Evolutionary conservation across 768 basidiomycete genomes (phyloP).

Genomic region (Agrocybe pediades): DNA sequence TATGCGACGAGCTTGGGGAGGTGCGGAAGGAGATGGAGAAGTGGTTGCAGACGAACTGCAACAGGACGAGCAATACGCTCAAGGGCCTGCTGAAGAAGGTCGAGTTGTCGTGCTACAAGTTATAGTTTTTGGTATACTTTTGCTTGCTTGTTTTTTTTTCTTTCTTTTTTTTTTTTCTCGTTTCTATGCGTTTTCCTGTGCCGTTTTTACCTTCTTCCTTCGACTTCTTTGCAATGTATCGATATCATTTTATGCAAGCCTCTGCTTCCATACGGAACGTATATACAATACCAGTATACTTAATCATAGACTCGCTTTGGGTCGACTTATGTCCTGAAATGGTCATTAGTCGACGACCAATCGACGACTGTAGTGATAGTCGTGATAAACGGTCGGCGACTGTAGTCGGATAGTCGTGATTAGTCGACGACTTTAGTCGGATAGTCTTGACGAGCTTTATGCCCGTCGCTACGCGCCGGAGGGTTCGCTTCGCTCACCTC

Average conservation of each 20-base stretch:
- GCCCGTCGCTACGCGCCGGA: too few relatives aligned
- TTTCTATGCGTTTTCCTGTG: too few relatives aligned
- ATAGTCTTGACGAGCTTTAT: too few relatives aligned
- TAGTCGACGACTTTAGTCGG: too few relatives aligned
- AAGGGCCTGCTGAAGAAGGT: slow-evolving; percentile 86
- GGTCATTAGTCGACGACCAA: too few relatives aligned
- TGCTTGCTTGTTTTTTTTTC: slow-evolving; percentile 15
- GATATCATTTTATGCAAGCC: not conserved
- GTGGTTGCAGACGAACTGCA: slow-evolving; percentile 87
- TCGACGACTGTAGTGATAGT: too few relatives aligned
- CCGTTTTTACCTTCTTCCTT: not conserved
- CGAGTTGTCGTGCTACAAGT: slow-evolving; percentile 53
- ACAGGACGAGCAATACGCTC: slow-evolving; percentile 77
- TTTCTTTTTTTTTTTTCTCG: slow-evolving; percentile 14
- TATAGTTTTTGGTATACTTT: slow-evolving; percentile 14
- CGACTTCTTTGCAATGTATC: not conserved
- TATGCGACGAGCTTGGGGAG: slow-evolving; percentile 64
- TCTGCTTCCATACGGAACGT: not conserved
- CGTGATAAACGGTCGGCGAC: too few relatives aligned
- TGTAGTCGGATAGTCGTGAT: too few relatives aligned
- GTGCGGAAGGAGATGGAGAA: slow-evolving; percentile 82
- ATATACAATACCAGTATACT: too few relatives aligned
- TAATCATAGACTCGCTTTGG: too few relatives aligned
- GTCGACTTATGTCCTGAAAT: too few relatives aligned
- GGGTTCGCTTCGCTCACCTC: too few relatives aligned